A percentile compares a stretch with the other conserved stretches of the same genome.
phyloP scores from a whole-genome alignment of 345 rosid species.

The Arabidopsis arenosa region DNA sequence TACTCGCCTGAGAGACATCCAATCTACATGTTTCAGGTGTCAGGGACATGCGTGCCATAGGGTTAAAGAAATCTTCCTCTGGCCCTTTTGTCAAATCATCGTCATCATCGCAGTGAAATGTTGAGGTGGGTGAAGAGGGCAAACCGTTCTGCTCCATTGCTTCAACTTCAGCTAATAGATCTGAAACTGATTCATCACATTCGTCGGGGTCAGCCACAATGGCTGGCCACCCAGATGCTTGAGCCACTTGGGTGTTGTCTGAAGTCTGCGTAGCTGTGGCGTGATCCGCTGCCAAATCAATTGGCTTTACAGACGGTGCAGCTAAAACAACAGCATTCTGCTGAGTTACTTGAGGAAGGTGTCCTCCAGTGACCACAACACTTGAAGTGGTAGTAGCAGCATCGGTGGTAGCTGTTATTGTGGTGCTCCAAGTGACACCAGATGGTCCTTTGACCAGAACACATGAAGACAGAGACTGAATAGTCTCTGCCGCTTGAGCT shows the following conservation, averaged over 20 bases:
- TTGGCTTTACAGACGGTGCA: conserved; percentile 56
- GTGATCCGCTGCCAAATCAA: conserved; percentile 56
- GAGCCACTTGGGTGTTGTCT: conserved; percentile 59
- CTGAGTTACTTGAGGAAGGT: conserved; percentile 60
- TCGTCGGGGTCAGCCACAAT: conserved; percentile 70
- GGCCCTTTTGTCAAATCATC: conserved; percentile 65
- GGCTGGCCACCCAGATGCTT: conserved; percentile 72
- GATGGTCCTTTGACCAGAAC: conserved; percentile 59
- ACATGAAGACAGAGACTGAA: conserved; percentile 57
- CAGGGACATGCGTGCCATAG: conserved; percentile 52
- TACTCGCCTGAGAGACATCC: conserved; percentile 58
- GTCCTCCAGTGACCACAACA: conserved; percentile 61
- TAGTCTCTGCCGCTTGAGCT: conserved; percentile 52
- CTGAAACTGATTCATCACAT: conserved; percentile 95
- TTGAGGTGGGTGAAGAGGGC: conserved; percentile 74
- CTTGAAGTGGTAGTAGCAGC: conserved; percentile 63
- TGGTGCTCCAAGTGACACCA: conserved; percentile 75
- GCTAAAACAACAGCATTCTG: conserved; percentile 63
- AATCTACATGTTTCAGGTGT: conserved; percentile 61
- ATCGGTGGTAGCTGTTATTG: conserved; percentile 61
- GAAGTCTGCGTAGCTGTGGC: conserved; percentile 65
- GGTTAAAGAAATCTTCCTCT: conserved; percentile 81
- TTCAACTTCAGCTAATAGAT: conserved; percentile 98
- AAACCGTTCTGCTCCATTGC: conserved; percentile 90
- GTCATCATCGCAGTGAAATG: conserved; percentile 50